Base-by-base conservation (phyloP, 208 protist species). In the Wallacemonas rigidus region DNA sequence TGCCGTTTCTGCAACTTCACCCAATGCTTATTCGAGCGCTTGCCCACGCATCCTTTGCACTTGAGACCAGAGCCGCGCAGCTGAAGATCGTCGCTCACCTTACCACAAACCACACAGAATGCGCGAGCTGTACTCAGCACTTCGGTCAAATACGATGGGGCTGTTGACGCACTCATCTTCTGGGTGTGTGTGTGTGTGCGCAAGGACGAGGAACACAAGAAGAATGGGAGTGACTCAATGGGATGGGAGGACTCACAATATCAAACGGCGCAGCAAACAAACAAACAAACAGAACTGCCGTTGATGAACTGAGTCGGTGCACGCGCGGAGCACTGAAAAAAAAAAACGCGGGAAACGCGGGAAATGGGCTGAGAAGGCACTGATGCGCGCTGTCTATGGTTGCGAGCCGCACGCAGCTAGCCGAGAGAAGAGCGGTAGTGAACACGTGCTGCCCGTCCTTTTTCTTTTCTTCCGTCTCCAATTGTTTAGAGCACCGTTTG, bases 61-160 rank as follows among this genome's bases (percentile, higher is more conserved):
- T 90, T 92, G 4, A 88, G 69, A 11, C 87, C 87, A 2, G 84
- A 88, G 6, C 61, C 68, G 65, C 87, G 81, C 35, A 82, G 57
- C 2, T 85, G 74, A 2, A 92, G 72, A 14, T 90, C 76, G 15
- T 58, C 69, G 9, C 56, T 79, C 41, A 82, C 74, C 41, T 43
- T 69, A 45, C 87, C 85, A 58, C 85, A 90, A 2, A 92, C 87
- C 2, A 90, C 79, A 55, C 87, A 92, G 56, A 89, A 89, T n/a
- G 82, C 68, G 0, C 26, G 44, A 1, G 70, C 38, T 0, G 44
- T 2, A 12, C 8, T 36, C 41, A 65, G 12, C 8, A 6, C n/a
- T 3, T 65, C 67, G 63, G 9, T 68, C 7, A 58, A 64, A 36
- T 26, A n/a, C 48, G 67, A 50, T 50, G 58, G 47, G 14, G 62